Base-by-base conservation (phyloP, 2,329 filamentous ascomycete species). In the Chaetomium sp. region DNA sequence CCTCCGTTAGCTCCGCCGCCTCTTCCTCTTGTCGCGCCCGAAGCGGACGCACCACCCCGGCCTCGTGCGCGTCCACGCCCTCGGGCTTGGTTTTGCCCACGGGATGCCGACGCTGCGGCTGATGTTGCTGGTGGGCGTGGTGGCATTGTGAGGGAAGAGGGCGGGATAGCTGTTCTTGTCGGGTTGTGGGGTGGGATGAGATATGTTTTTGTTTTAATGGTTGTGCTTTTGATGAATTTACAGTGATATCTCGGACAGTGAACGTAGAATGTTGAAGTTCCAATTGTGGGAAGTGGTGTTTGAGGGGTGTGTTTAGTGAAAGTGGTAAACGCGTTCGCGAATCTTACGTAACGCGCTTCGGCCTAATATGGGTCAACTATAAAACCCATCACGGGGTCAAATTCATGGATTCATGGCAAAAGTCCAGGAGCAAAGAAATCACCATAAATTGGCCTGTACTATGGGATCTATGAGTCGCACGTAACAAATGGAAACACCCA, bases 121-220 rank as follows among this genome's bases (percentile, higher is more conserved):
- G 49, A 53, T 9, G 33, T 5, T 6, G 8, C 47, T n/a, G 49
- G 49, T 9, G 33, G 4, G 11, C 35, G 49, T 4, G 53, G 72
- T 35, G 77, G 72, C 75, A 78, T 79, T 1, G 35, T 61, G 14
- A n/a, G 1, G n/a, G n/a, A n/a, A n/a, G 19, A 27, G 19, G 19
- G 19, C 2, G 19, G 19, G 19, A 3, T 27, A 2, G 41, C 14
- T 42, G 40, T 42, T 47, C 14, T 14, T 3, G 14, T 32, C 33
- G 7, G 4, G 42, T 44, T 27, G 19, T 27, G 19, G 19, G 19
- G 2, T 2, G 19, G 19, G 19, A 27, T 3, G 3, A 27, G 19
- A 3, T 27, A 27, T 27, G 19, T 27, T 27, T 27, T 27, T 27
- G 19, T 27, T 27, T 27, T 27, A 27, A 3, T 27, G 19, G 19